Evolutionary conservation across 2,329 filamentous ascomycete genomes (phyloP).

Genomic region (Remersonia thermophila): DNA sequence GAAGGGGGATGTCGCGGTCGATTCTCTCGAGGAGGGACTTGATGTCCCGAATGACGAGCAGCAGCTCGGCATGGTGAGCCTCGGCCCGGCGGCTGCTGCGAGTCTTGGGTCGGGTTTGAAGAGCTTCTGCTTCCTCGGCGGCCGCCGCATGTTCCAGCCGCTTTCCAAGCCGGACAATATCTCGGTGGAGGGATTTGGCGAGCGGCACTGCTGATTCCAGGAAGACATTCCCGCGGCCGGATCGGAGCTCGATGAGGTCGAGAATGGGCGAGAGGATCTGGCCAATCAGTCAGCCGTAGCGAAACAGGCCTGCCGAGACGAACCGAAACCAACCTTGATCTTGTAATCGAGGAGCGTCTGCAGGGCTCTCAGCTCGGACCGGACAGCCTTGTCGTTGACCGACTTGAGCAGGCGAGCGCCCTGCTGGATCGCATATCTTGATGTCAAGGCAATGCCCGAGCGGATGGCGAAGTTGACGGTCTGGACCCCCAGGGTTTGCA

Average conservation of each 20-base stretch:
- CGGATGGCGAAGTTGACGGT: slow-evolving; percentile 87
- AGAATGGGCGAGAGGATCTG: slow-evolving; percentile 82
- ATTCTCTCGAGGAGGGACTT: slow-evolving; percentile 63
- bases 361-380: slow-evolving; percentile 54
- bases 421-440: slow-evolving; percentile 72
- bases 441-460: slow-evolving; percentile 75
- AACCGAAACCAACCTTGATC: too few relatives aligned
- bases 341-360: slow-evolving; percentile 71
- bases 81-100: slow-evolving; percentile 37
- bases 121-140: slow-evolving; percentile 42
- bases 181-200: slow-evolving; percentile 69
- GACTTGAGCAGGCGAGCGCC: slow-evolving; percentile 66
- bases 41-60: slow-evolving; percentile 61
- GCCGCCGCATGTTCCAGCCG: slow-evolving; percentile 59
- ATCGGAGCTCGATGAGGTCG: slow-evolving; percentile 82
- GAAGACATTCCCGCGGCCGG: slow-evolving; percentile 40
- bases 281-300: not conserved
- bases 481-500: slow-evolving; percentile 46
- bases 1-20: slow-evolving; percentile 79
- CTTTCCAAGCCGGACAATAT: slow-evolving; percentile 69
- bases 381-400: slow-evolving; percentile 57
- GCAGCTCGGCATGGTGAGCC: slow-evolving; percentile 51
- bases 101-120: slow-evolving; percentile 15
- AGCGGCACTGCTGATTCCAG: slow-evolving; percentile 76
- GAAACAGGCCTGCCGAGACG: too few relatives aligned